A percentile compares a stretch with the other conserved stretches of the same genome.
Conservation (phyloP, 495 filamentous ascomycete species). For the Penicillium taxi region DNA sequence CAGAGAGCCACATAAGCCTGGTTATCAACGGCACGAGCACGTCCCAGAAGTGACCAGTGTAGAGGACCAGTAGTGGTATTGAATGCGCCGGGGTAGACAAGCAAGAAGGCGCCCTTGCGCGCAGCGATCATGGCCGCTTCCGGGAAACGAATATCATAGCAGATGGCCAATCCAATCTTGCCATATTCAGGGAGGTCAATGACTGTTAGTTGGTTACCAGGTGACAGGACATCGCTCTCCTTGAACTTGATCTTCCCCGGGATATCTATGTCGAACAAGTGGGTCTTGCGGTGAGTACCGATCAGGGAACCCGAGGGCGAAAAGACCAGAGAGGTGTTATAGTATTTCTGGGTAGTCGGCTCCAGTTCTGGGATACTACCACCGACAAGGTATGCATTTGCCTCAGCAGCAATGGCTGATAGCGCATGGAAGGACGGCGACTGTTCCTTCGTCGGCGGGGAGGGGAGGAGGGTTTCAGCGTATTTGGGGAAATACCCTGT, state of each 20-base stretch:
- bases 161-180: constrained; percentile 77
- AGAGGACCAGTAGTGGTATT: constrained; percentile 86
- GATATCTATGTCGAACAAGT: constrained; percentile 99
- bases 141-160: constrained; percentile 95
- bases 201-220: constrained; percentile 73
- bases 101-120: constrained; percentile 68
- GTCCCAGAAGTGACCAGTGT: constrained; percentile 81
- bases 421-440: constrained; percentile 82
- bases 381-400: constrained; percentile 71
- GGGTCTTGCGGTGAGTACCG: constrained; percentile 83
- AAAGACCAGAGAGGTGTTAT: constrained; percentile 88
- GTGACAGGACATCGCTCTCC: constrained; percentile 79
- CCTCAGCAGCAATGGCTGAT: constrained; percentile 65
- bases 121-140: constrained; percentile 89
- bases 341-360: constrained; percentile 59
- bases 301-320: constrained; percentile 67
- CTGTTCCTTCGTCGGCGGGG: constrained; percentile 60
- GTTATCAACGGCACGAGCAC: constrained; percentile 85
- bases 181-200: constrained; percentile 83
- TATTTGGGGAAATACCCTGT: constrained; percentile 85
- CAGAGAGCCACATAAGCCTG: constrained; percentile 92
- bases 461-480: constrained; percentile 77
- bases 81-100: constrained; percentile 92
- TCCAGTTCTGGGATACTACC: constrained; percentile 86
- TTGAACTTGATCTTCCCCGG: constrained; percentile 87